These are phyloP conservation scores for Nakaseomyces sp. DNA, from an alignment of 1,139 yeast genomes.

Conservation along the genomic window DNA sequence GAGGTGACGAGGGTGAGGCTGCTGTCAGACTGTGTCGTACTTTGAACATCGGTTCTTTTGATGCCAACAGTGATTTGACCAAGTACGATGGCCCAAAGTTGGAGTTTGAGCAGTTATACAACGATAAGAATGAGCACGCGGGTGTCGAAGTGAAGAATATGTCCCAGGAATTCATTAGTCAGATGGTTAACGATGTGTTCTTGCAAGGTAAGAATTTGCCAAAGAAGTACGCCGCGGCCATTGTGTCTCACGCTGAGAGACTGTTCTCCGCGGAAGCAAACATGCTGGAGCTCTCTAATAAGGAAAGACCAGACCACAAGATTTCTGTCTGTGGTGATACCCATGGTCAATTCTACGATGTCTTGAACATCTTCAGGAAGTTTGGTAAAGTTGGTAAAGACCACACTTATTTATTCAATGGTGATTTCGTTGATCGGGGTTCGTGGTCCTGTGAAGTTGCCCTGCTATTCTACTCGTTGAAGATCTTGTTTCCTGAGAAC, in stretches of 20 bases:
- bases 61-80: slow-evolving; percentile 30
- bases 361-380: slow-evolving; percentile 62
- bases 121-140: slow-evolving; percentile 27
- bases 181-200: slow-evolving; percentile 56
- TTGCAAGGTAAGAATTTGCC: slow-evolving; percentile 67
- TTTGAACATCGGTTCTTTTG: slow-evolving; percentile 45
- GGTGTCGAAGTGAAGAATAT: slow-evolving; percentile 30
- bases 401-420: slow-evolving; percentile 82
- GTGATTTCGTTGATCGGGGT: slow-evolving; percentile 97
- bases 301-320: slow-evolving; percentile 28
- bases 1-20: slow-evolving; percentile 46
- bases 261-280: slow-evolving; percentile 60
- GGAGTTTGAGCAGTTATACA: slow-evolving; percentile 34
- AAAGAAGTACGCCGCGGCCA: slow-evolving; percentile 75
- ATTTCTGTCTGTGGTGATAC: slow-evolving; percentile 95
- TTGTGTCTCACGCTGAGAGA: slow-evolving; percentile 63
- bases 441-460: slow-evolving; percentile 98
- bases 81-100: slow-evolving; percentile 59
- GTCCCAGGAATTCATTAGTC: slow-evolving; percentile 48
- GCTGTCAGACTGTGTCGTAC: slow-evolving; percentile 35
- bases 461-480: slow-evolving; percentile 65
- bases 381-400: slow-evolving; percentile 58
- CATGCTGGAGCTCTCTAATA: slow-evolving; percentile 56
- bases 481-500: slow-evolving; percentile 65
- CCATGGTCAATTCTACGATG: slow-evolving; percentile 92